A percentile compares a stretch with the other conserved stretches of the same genome.
phyloP scores from a whole-genome alignment of 805 yeast species.

The Ogataea dorogensis region DNA sequence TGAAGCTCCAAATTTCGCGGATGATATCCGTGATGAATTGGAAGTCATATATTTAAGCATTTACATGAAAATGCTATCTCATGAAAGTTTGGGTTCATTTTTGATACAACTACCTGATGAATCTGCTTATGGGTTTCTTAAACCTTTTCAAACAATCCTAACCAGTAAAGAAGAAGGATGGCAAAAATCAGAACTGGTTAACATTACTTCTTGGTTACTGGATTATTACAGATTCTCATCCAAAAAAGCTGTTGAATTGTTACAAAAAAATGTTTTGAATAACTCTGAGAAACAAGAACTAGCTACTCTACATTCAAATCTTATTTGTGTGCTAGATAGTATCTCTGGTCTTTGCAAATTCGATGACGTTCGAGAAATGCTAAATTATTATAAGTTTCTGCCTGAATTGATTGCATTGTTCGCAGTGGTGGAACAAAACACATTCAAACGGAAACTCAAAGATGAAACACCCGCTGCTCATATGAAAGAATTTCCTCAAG shows the following conservation, averaged over 20 bases:
- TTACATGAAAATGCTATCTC: slow-evolving; percentile 26
- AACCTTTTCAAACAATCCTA: slow-evolving; percentile 35
- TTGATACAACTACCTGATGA: slow-evolving; percentile 7
- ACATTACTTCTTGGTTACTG: slow-evolving; percentile 42
- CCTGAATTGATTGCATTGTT: slow-evolving; percentile 38
- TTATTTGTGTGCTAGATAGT: slow-evolving; percentile 38
- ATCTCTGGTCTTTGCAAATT: slow-evolving; percentile 42
- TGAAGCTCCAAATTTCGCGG: slow-evolving; percentile 16
- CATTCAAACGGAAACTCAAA: slow-evolving; percentile 36
- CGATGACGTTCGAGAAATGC: slow-evolving; percentile 40
- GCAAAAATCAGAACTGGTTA: slow-evolving; percentile 38
- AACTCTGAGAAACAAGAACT: slow-evolving; percentile 10
- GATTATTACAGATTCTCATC: slow-evolving; percentile 31
- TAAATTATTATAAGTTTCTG: slow-evolving; percentile 41
- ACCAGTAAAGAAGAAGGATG: slow-evolving; percentile 40
- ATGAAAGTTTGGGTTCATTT: slow-evolving; percentile 36
- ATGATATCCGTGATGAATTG: slow-evolving; percentile 11
- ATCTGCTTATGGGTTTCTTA: slow-evolving; percentile 23
- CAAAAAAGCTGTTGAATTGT: slow-evolving; percentile 14
- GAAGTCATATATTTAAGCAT: slow-evolving; percentile 26
- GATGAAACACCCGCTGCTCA: slow-evolving; percentile 15
- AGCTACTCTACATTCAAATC: slow-evolving; percentile 16
- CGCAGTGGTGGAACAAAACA: slow-evolving; percentile 40
- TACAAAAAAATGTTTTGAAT: slow-evolving; percentile 15
- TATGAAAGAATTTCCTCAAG: slow-evolving; percentile 53